Conservation (phyloP, 768 basidiomycete species). For the Leccinum boreale region DNA sequence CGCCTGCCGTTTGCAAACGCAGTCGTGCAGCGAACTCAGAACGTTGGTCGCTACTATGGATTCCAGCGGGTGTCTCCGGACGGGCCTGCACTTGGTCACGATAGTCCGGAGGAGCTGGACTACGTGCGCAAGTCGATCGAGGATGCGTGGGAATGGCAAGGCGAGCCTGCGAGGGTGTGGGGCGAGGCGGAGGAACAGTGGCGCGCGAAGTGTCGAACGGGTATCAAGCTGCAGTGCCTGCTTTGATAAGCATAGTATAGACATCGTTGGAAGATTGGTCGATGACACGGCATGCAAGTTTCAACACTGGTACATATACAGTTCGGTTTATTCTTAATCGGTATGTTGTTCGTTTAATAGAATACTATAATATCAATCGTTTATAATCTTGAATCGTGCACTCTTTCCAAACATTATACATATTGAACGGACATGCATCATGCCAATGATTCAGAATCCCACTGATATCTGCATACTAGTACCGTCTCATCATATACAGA, state of each 20-base stretch:
- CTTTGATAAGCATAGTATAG: not conserved
- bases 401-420: not conserved
- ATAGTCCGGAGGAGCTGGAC: slow-evolving; percentile 8
- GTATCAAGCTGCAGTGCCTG: not conserved
- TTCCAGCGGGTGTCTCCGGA: slow-evolving; percentile 9
- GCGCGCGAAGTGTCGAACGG: not conserved
- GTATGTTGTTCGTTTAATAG: not conserved
- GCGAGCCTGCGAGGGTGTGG: slow-evolving; percentile 5
- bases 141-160: slow-evolving; percentile 22
- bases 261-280: not conserved
- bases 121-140: slow-evolving; percentile 12
- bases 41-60: slow-evolving; percentile 23
- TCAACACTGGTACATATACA: too few species aligned
- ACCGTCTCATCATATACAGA: not conserved
- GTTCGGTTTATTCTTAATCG: not conserved
- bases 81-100: not conserved
- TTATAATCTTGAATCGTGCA: not conserved
- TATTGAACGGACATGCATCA: not conserved
- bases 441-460: not conserved
- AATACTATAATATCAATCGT: not conserved
- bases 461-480: not conserved
- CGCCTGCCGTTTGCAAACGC: slow-evolving; percentile 30
- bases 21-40: slow-evolving; percentile 15
- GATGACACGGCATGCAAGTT: not conserved
- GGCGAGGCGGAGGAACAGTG: slow-evolving; percentile 12